Evolutionary conservation across 257 asterid species (phyloP), one percentile per base, ranked within the genome.

Genomic region (Solanum corneliomulleri): DNA sequence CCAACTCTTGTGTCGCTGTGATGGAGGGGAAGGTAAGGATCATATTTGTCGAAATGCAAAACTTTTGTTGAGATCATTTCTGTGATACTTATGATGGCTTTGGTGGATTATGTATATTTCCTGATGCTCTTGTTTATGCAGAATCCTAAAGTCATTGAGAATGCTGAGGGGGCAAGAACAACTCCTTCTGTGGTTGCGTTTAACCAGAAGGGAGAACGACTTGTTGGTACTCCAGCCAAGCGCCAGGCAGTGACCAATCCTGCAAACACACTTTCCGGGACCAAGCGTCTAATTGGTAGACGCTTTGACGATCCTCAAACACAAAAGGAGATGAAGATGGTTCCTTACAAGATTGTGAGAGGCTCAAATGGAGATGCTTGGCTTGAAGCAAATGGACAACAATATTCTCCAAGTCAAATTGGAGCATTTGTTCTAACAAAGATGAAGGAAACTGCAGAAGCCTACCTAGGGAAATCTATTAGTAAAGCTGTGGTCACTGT

Each of bases 101-200:
- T 39, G 11, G 49, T 37, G 42, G 16, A 80, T 47, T 16, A 37
- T 47, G 2, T 10, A 5, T 7, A 7, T 25, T 2, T 12, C 37
- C 35, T 78, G 84, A 78, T 44, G 64, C 14, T 27, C 18, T 42
- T 23, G 83, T 35, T 82, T 64, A 66, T 82, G 75, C 93, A 94
- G 98, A 90, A 86, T 62, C 95, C 98, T 0, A 94, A 95, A 90
- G 98, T 95, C 75, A 94, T 94, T 84, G 96, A 94, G 60, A 94
- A 95, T 58, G 85, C 98, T 3, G 98, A 95, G 88, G 98, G 98
- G 74, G 92, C 97, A 75, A 92, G 98, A 31, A 95, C 98, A 6
- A 95, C 98, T 11, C 98, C 98, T 23, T 95, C 98, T 2, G 95
- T 95, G 23, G 97, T 95, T 41, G 97, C 98, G 1, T 94, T 95